A percentile compares a stretch with the other conserved stretches of the same genome.
These are phyloP conservation scores for Scenedesmus sp. DNA, from an alignment of 163 green algal genomes.

Conservation along the genomic window DNA sequence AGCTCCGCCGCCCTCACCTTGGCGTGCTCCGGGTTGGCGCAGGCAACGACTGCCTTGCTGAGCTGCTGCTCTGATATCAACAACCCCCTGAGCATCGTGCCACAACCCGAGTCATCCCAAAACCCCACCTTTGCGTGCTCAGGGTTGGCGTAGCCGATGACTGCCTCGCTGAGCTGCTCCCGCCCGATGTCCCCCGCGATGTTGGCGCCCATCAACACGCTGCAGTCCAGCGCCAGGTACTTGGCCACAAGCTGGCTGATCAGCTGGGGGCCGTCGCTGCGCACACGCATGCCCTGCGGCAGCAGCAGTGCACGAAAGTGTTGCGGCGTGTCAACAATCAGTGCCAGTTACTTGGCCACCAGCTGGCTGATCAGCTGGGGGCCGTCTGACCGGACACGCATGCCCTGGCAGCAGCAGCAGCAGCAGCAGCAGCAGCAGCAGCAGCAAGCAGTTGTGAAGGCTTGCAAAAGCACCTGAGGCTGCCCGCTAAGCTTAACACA, in stretches of 20 bases:
- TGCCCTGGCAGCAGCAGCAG: constrained; percentile 60
- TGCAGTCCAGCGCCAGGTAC: constrained; percentile 67
- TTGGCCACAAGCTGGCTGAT: constrained; percentile 73
- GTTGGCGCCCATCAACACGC: constrained; percentile 89
- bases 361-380: constrained; percentile 84
- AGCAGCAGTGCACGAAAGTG: background rate
- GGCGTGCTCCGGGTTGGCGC: constrained; percentile 67
- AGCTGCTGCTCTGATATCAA: constrained; percentile 55
- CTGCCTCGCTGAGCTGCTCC: constrained; percentile 73
- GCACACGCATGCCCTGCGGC: constrained; percentile 80
- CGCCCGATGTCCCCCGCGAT: constrained; percentile 78
- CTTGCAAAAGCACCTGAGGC: background rate
- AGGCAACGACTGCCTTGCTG: constrained; percentile 75
- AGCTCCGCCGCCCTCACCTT: background rate
- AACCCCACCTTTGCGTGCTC: constrained; percentile 59
- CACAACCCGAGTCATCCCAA: too few relatives aligned
- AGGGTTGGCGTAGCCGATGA: constrained; percentile 76
- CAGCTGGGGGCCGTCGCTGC: constrained; percentile 82
- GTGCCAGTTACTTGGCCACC: constrained; percentile 49
- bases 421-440: background rate
- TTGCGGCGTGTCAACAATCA: background rate
- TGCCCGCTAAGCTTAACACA: too few relatives aligned
- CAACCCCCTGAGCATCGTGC: too few relatives aligned
- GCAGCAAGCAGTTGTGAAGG: background rate
- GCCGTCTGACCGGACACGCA: constrained; percentile 80